Base-by-base conservation (phyloP, 2,329 filamentous ascomycete genomes). In the Thielaviopsis musarum region DNA sequence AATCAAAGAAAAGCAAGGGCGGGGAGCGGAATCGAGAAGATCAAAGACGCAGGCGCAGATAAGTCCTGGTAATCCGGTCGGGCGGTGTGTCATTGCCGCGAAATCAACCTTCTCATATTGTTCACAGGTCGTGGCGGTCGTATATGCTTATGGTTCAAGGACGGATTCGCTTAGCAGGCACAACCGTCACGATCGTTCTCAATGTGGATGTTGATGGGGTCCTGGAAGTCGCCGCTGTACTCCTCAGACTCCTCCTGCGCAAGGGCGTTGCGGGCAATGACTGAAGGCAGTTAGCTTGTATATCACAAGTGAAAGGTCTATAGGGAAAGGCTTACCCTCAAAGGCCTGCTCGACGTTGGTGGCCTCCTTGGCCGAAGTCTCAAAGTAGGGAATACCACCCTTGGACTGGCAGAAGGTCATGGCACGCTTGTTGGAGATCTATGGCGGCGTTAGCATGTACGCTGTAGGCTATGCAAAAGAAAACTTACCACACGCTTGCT, bases 381-480 rank as follows among this genome's bases (percentile, higher is more conserved):
- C 93, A 69, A 98, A 98, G 74, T 98, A 98, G 19, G 93, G 93
- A 65, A 98, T 96, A 62, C 89, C 89, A 54, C 91, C 91, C 74
- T 97, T 96, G 60, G 89, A 94, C 72, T 96, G 90, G 73, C 93
- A 98, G 72, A 96, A 98, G 15, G 91, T 91, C 82, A 91, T 91
- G 62, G 93, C 93, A 64, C 93, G 82, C 80, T 97, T 97, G 68
- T 86, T 91, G 30, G 89, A 95, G 67, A 98, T 94, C 85, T 88
- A 60, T 21, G 30, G 30, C 63, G 59, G 12, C 10, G 24, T 64
- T 21, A 57, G 55, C 30, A 34, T 12, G 30, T 34, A 5, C 10
- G 4, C 9, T 34, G 30, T 7, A 12, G 30, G 2, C 10, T 34
- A 34, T 12, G 30, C 7, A 34, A 34, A 3, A 34, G 30, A 10